Percentiles rank a stretch among this genome's conserved stretches.
Conservation (phyloP, 1,139 yeast species). For the Sugiyamaella castrensis region DNA sequence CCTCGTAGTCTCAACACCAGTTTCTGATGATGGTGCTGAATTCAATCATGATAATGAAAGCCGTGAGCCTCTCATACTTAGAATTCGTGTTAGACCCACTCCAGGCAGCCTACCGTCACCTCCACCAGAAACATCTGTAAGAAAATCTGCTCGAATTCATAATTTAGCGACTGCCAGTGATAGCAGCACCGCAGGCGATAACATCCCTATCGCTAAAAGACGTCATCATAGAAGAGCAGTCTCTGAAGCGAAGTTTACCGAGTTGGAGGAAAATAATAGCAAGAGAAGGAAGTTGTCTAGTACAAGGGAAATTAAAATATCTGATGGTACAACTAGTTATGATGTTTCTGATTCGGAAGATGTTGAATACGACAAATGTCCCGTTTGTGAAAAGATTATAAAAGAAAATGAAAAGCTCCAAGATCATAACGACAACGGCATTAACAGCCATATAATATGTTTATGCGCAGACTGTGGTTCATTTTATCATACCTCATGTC, state of each 20-base stretch:
- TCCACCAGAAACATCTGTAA: constrained; percentile 14
- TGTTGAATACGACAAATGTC: neutral
- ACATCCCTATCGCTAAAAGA: constrained; percentile 42
- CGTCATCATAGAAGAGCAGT: neutral
- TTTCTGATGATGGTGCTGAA: too few species aligned
- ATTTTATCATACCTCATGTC: constrained; percentile 63
- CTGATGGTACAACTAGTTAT: neutral
- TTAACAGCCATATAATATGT: constrained; percentile 1
- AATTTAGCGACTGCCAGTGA: neutral
- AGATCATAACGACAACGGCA: neutral
- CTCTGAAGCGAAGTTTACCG: neutral
- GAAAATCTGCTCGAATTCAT: constrained; percentile 1
- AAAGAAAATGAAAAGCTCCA: too few species aligned
- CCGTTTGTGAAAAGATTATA: neutral
- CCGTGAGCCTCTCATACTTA: too few species aligned
- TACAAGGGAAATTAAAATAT: too few species aligned
- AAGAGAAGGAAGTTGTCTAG: too few species aligned
- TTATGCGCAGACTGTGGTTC: constrained; percentile 55
- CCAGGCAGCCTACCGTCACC: constrained; percentile 12
- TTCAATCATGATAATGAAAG: too few species aligned
- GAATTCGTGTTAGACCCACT: neutral
- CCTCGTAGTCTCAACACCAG: too few species aligned
- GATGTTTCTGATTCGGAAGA: constrained; percentile 1
- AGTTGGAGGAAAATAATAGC: constrained; percentile 22
- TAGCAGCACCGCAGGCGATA: constrained; percentile 13